Conservation (phyloP, 257 asterid genomes). For the Linaria vulgaris region DNA sequence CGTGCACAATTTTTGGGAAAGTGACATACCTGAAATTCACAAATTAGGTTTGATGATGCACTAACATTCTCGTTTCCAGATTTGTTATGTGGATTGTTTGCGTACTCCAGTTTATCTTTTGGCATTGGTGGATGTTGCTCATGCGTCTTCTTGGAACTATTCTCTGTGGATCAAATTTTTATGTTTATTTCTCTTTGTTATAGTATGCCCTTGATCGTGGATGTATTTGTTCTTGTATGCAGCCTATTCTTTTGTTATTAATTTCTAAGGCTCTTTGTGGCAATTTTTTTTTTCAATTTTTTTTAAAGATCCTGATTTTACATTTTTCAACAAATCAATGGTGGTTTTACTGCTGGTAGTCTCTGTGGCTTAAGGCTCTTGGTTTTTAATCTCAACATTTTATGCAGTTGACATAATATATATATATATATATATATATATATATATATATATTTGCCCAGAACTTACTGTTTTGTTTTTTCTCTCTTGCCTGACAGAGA, state of each 20-base stretch:
- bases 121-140: background rate
- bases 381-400: background rate
- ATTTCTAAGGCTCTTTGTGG: background rate
- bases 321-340: background rate
- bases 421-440: too few relatives aligned
- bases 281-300: too few relatives aligned
- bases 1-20: background rate
- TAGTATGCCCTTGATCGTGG: background rate
- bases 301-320: too few relatives aligned
- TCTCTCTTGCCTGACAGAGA: slow-evolving; percentile 52
- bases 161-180: background rate
- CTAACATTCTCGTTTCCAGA: background rate
- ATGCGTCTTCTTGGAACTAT: background rate
- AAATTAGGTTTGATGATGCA: background rate
- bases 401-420: background rate
- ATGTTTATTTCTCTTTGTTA: background rate
- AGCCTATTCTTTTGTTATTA: too few relatives aligned
- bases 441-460: background rate
- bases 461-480: slow-evolving; percentile 1
- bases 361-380: slow-evolving; percentile 2
- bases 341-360: background rate
- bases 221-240: background rate
- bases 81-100: background rate
- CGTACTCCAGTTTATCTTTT: background rate
- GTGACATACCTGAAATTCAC: background rate